Conservation (phyloP, 345 rosid genomes). For the Bruguiera parviflora region DNA sequence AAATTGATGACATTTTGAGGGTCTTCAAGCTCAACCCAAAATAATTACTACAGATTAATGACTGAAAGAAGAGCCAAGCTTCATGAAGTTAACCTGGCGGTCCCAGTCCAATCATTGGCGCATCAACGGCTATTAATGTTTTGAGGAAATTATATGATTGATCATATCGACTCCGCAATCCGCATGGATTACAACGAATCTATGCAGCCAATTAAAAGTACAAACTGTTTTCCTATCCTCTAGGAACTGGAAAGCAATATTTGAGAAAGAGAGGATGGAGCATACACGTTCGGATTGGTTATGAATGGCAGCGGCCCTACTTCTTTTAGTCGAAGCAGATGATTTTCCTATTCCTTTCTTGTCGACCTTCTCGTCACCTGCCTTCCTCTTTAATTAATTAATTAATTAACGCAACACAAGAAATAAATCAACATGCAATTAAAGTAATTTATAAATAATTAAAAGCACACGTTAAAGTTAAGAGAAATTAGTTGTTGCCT, state of each 20-base stretch:
- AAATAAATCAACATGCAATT: neutral
- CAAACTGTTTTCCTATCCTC: no score
- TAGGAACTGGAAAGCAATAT: neutral
- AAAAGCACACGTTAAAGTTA: neutral
- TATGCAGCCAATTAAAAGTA: no score
- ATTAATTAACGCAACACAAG: neutral
- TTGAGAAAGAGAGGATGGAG: neutral
- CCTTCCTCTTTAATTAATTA: constrained; percentile 26
- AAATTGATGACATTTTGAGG: no score
- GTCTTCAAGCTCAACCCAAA: no score
- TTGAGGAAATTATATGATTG: neutral
- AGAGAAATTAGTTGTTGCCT: constrained; percentile 23
- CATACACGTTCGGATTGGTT: constrained; percentile 97
- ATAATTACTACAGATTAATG: no score
- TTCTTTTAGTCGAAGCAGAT: constrained; percentile 69
- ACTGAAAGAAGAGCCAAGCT: no score
- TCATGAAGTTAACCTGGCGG: neutral
- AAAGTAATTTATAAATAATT: neutral
- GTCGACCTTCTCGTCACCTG: constrained; percentile 39
- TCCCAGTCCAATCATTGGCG: neutral
- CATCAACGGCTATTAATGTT: neutral
- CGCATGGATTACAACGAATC: no score
- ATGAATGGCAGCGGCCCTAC: constrained; percentile 93
- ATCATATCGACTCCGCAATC: neutral
- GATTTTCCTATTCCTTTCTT: constrained; percentile 52